phyloP scores from a whole-genome alignment of 148 eudicot genomes.

The Oxyria digyna region DNA sequence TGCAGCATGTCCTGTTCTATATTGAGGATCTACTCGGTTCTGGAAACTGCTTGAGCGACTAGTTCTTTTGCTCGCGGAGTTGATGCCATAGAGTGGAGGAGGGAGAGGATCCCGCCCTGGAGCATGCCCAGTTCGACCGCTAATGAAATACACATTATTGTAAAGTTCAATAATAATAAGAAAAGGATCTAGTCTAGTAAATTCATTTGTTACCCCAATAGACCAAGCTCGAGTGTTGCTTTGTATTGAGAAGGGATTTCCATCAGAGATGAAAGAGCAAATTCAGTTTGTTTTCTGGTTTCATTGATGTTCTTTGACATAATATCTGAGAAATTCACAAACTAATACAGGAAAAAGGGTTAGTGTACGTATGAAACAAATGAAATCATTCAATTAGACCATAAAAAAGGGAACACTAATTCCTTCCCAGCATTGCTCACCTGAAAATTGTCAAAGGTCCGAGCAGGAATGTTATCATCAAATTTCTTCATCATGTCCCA shows the following conservation, averaged over 20 bases:
- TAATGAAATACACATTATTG: conserved; percentile 19
- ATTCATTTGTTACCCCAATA: conserved; percentile 51
- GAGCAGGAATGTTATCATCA: conserved; percentile 87
- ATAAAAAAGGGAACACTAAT: background rate
- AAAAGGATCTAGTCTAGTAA: background rate
- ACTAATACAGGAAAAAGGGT: conserved; percentile 23
- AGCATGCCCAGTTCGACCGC: conserved; percentile 46
- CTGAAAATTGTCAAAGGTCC: conserved; percentile 94
- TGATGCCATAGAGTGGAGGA: conserved; percentile 42
- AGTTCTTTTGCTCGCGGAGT: conserved; percentile 17
- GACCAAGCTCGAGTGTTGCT: conserved; percentile 67
- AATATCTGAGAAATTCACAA: conserved; percentile 82
- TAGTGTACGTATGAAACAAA: background rate
- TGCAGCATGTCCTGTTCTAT: conserved; percentile 10
- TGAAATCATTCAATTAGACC: background rate
- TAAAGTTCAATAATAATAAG: background rate
- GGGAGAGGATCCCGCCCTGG: conserved; percentile 63
- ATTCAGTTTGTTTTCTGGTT: conserved; percentile 69
- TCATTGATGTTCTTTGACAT: conserved; percentile 66
- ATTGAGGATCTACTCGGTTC: conserved; percentile 17
- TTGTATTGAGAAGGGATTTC: conserved; percentile 90
- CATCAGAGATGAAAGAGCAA: conserved; percentile 84
- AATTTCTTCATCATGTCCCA: conserved; percentile 99
- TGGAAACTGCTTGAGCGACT: conserved; percentile 29
- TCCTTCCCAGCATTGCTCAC: conserved; percentile 16